Percentiles rank a stretch among this genome's conserved stretches.
These are phyloP conservation scores for Viridothelium virens DNA, from an alignment of 495 filamentous ascomycete genomes.

Conservation along the genomic window DNA sequence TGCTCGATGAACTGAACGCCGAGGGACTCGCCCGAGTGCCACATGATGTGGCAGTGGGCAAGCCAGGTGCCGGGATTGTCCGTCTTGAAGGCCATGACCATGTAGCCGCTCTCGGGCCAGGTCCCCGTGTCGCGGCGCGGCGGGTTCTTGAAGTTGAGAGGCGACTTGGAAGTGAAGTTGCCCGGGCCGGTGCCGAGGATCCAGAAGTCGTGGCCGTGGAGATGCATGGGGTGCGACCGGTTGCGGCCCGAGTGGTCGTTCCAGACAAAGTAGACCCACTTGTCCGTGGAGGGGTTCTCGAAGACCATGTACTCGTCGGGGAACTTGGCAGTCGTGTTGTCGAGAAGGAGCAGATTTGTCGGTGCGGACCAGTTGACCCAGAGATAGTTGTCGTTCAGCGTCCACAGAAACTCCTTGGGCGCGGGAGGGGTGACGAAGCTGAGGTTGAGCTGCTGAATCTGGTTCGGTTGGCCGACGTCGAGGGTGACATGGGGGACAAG, in stretches of 20 bases:
- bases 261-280: constrained; percentile 35
- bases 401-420: constrained; percentile 33
- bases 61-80: constrained; percentile 49
- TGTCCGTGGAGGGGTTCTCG: constrained; percentile 26
- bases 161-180: constrained; percentile 15
- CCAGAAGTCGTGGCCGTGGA: constrained; percentile 25
- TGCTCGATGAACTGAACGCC: constrained; percentile 32
- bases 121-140: constrained; percentile 24
- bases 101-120: constrained; percentile 23
- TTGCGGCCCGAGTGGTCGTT: constrained; percentile 10
- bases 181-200: constrained; percentile 24
- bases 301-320: constrained; percentile 29
- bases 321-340: constrained; percentile 26
- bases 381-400: constrained; percentile 32
- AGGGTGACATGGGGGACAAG: constrained; percentile 27
- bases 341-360: constrained; percentile 27
- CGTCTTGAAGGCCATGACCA: constrained; percentile 25
- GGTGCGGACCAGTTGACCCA: constrained; percentile 28
- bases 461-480: constrained; percentile 21
- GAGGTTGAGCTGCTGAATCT: constrained; percentile 23
- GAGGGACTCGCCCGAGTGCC: constrained; percentile 30
- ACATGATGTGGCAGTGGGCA: constrained; percentile 43
- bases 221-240: constrained; percentile 18
- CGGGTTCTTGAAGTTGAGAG: constrained; percentile 24
- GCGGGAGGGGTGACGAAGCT: constrained; percentile 22